Base-by-base conservation (phyloP, 106 monocot species). In the Allium cepa region DNA sequence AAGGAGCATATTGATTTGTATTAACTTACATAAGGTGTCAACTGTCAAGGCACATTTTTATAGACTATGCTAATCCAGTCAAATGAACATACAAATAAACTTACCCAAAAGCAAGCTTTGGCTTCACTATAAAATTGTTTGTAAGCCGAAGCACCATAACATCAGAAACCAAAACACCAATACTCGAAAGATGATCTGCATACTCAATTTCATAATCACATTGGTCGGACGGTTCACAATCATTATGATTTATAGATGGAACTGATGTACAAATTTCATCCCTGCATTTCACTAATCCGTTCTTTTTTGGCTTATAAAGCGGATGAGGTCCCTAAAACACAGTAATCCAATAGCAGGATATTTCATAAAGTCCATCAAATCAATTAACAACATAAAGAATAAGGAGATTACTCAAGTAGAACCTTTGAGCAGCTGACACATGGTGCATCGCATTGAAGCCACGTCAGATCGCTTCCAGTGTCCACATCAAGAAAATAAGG, bases 391-490 rank as follows among this genome's bases (percentile, higher is more conserved):
- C 50, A 10, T 17, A 67, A 16, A 9, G 7, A 8, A 51, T 22
- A 17, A 22, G 7, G 53, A 55, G 15, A 12, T 55, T 55, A 2
- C n/a, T 17, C 9, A 59, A 59, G 10, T 4, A 6, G 28, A 70
- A 76, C 87, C 77, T 84, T 86, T 55, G 71, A 69, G 82, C 96
- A 97, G 51, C 69, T 63, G 67, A 80, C 68, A 80, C 96, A 97
- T 17, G 96, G 96, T 5, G 96, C 96, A 78, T 92, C 88, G 77
- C 96, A 97, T 67, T 97, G 96, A 59, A 97, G 62, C 96, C 96
- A 97, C 58, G 92, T 89, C 60, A 97, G 80, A 68, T 92, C 96
- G 84, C 96, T 97, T 17, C 96, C 96, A 46, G 92, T 90, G 77
- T 99, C 97, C 8, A 99, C 79, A 60, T 92, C 92, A 45, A 99